Base-by-base conservation (phyloP, 108 stramenopile species). In the Conticribra guillardii region DNA sequence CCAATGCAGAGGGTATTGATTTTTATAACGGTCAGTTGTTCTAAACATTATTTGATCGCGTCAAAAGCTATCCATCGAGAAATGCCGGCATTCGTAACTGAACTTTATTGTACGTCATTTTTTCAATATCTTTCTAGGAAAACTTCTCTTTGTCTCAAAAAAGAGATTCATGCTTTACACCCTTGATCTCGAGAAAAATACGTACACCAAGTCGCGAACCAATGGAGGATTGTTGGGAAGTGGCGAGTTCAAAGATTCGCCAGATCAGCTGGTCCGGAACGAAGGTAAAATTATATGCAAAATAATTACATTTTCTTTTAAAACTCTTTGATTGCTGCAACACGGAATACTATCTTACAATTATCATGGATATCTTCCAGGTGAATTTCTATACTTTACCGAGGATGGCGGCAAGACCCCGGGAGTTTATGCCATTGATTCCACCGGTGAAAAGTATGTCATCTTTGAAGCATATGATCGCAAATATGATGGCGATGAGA, bases 371-470 rank as follows among this genome's bases (percentile, higher is more conserved):
- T n/a, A n/a, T n/a, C n/a, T n/a, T n/a, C n/a, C n/a, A n/a, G n/a
- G n/a, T 22, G 54, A 59, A 5, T 66, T 83, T 48, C 56, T 90
- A 17, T 90, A 85, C 71, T 85, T 90, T 26, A 83, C 82, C 21
- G 88, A 89, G 60, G 88, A 89, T 34, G 86, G 83, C 21, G 89
- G 86, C 15, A 32, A 22, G n/a, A 62, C 71, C 9, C 71, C 79
- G 8, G 84, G 82, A n/a, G 69, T 85, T 8, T 79, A 82, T 57
- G 74, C 50, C 4, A 48, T 83, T 30, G 63, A 83, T 41, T 28
- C 37, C 0, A 23, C 19, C 27, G 60, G 54, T 2, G 70, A 55
- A 1, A 47, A 60, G 11, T 82, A 67, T 48, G 62, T 71, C 23
- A 78, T 83, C 22, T 77, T 87, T 69, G 75, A 80, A 31, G 73